Percentiles rank a stretch among this genome's conserved stretches.
Evolutionary conservation across 2,329 filamentous ascomycete species (phyloP).

Genomic region (Talaromyces atroroseus): DNA sequence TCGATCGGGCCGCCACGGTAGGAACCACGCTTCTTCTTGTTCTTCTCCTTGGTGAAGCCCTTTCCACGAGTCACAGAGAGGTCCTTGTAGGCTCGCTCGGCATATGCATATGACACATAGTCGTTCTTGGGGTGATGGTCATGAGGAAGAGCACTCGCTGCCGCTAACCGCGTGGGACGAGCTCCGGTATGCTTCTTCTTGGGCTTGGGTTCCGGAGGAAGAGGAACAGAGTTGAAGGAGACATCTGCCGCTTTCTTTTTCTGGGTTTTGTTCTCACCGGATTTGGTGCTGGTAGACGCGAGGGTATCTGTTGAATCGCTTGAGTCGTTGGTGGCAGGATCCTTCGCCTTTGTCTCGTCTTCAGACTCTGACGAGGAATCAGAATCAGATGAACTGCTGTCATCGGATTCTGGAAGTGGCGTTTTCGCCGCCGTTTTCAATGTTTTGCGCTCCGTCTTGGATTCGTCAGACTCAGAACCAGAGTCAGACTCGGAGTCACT

Average conservation of each 20-base stretch:
- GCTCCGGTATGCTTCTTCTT: conserved; percentile 42
- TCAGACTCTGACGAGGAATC: conserved; percentile 18
- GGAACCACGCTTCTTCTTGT: conserved; percentile 90
- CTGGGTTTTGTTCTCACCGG: conserved; percentile 17
- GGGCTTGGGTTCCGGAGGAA: conserved; percentile 18
- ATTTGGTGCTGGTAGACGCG: conserved; percentile 9
- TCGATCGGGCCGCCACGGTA: conserved; percentile 89
- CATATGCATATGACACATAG: conserved; percentile 81
- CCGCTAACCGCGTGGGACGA: conserved; percentile 68
- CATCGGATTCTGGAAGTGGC: conserved; percentile 31
- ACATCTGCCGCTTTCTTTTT: conserved; percentile 21
- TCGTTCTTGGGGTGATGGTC: conserved; percentile 68
- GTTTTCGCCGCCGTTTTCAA: conserved; percentile 32
- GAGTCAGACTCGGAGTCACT: conserved; percentile 30
- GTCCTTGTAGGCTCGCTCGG: conserved; percentile 79
- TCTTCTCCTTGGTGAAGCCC: conserved; percentile 99
- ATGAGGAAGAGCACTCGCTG: conserved; percentile 65
- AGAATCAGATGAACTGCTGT: conserved; percentile 16
- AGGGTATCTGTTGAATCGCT: conserved; percentile 14
- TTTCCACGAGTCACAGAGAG: conserved; percentile 89
- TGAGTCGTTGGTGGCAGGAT: conserved; percentile 10
- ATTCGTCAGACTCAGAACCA: conserved; percentile 19
- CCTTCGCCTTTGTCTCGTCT: conserved; percentile 16
- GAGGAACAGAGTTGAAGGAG: conserved; percentile 12
- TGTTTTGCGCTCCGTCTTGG: conserved; percentile 23